phyloP scores from a whole-genome alignment of 495 filamentous ascomycete species.

The Podospora sp. region DNA sequence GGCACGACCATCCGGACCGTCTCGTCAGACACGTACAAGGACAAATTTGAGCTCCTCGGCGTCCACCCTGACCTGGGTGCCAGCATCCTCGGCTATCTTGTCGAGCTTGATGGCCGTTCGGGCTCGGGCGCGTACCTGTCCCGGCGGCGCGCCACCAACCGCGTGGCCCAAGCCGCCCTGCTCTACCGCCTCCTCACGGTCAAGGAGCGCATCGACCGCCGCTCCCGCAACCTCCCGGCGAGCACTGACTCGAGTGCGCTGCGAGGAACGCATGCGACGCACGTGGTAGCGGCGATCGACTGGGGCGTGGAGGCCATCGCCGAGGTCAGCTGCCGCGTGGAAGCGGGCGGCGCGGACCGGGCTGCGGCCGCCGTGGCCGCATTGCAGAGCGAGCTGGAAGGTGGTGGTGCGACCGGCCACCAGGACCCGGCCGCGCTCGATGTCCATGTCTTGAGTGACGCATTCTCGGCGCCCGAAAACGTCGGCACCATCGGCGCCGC shows the following conservation, averaged over 20 bases:
- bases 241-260: neutral
- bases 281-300: neutral
- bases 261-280: neutral
- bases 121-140: neutral
- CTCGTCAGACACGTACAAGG: constrained; percentile 9
- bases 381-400: neutral
- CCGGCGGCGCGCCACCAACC: neutral
- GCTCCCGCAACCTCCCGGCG: neutral
- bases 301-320: constrained; percentile 7
- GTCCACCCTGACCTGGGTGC: constrained; percentile 6
- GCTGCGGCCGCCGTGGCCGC: neutral
- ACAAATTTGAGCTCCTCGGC: constrained; percentile 6
- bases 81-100: constrained; percentile 12
- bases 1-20: neutral
- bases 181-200: neutral
- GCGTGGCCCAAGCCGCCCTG: neutral
- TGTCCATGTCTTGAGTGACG: constrained; percentile 15
- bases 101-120: neutral
- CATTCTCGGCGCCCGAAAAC: constrained; percentile 30
- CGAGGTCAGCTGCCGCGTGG: neutral
- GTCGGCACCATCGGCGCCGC: constrained; percentile 19
- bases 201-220: neutral
- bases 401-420: too few species aligned
- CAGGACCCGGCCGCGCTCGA: neutral
- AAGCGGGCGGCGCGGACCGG: neutral